phyloP scores from a whole-genome alignment of 495 filamentous ascomycete genomes.

The Beverwykella pulmonaria region DNA sequence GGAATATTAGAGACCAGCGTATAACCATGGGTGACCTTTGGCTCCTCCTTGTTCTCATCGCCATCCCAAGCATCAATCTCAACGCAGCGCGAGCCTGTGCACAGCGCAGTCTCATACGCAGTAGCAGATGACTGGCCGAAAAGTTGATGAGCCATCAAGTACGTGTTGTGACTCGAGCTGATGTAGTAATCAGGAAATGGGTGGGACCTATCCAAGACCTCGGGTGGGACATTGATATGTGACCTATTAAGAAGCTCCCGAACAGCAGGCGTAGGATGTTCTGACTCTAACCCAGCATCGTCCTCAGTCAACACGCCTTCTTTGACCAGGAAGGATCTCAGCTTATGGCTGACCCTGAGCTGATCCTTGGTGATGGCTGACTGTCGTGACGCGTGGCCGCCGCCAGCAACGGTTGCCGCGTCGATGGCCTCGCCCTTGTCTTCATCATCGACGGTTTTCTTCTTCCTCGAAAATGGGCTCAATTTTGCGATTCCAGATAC shows the following conservation, averaged over 20 bases:
- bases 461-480: constrained; percentile 42
- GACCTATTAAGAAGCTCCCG: constrained; percentile 49
- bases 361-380: constrained; percentile 48
- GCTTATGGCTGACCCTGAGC: constrained; percentile 52
- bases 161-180: constrained; percentile 56
- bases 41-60: constrained; percentile 52
- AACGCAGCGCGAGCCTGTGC: constrained; percentile 57
- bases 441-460: constrained; percentile 49
- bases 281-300: constrained; percentile 45
- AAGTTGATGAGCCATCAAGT: constrained; percentile 59
- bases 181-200: constrained; percentile 60
- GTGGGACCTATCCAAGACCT: constrained; percentile 50
- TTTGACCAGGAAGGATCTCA: constrained; percentile 50
- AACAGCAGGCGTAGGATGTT: constrained; percentile 40
- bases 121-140: constrained; percentile 51
- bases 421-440: constrained; percentile 55
- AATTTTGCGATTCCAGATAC: constrained; percentile 38
- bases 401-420: constrained; percentile 50
- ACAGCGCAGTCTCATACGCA: constrained; percentile 54
- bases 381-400: constrained; percentile 50
- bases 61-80: constrained; percentile 63
- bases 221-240: constrained; percentile 50
- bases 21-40: constrained; percentile 60
- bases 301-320: constrained; percentile 46
- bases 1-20: constrained; percentile 58